Percentiles rank a stretch among this genome's conserved stretches.
Conservation (phyloP, 768 basidiomycete species). For the Holtermannia corniformis region DNA sequence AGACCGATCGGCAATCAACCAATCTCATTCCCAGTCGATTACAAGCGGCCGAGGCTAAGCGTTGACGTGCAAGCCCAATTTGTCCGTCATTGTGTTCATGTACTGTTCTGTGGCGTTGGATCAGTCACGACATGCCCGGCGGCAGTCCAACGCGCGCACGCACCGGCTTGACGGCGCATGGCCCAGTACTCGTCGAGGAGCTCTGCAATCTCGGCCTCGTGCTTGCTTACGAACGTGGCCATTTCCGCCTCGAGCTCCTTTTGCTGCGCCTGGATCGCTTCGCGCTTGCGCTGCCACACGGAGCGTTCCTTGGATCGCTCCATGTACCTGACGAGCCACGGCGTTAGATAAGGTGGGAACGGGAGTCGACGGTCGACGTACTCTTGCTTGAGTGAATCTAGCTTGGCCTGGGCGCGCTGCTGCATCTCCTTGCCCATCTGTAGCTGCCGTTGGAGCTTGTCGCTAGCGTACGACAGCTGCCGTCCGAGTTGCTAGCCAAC, state of each 20-base stretch:
- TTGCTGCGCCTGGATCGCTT: slow-evolving; percentile 53
- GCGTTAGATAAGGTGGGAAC: background rate
- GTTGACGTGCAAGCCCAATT: slow-evolving; percentile 14
- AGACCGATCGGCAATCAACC: no score
- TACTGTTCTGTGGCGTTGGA: slow-evolving; percentile 14
- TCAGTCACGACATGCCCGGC: no score
- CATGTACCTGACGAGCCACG: slow-evolving; percentile 8
- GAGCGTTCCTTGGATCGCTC: slow-evolving; percentile 21
- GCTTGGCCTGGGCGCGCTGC: slow-evolving; percentile 58
- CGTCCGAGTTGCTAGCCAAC: slow-evolving; percentile 60
- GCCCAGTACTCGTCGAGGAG: slow-evolving; percentile 62
- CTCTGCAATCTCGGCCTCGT: slow-evolving; percentile 66
- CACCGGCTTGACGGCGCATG: slow-evolving; percentile 32
- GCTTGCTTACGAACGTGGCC: slow-evolving; percentile 48
- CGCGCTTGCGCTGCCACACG: slow-evolving; percentile 20
- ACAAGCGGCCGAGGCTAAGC: no score
- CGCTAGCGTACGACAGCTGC: slow-evolving; percentile 69
- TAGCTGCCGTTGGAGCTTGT: slow-evolving; percentile 71
- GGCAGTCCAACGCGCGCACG: no score
- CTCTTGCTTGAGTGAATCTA: slow-evolving; percentile 65
- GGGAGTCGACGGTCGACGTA: slow-evolving; percentile 62
- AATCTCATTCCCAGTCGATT: no score
- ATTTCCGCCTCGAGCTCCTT: slow-evolving; percentile 59
- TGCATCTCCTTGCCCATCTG: slow-evolving; percentile 73
- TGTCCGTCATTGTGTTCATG: slow-evolving; percentile 31